Evolutionary conservation across 305 asterid species (phyloP), one percentile per base, ranked within the genome.

Genomic region (Stenogyne calaminthoides): DNA sequence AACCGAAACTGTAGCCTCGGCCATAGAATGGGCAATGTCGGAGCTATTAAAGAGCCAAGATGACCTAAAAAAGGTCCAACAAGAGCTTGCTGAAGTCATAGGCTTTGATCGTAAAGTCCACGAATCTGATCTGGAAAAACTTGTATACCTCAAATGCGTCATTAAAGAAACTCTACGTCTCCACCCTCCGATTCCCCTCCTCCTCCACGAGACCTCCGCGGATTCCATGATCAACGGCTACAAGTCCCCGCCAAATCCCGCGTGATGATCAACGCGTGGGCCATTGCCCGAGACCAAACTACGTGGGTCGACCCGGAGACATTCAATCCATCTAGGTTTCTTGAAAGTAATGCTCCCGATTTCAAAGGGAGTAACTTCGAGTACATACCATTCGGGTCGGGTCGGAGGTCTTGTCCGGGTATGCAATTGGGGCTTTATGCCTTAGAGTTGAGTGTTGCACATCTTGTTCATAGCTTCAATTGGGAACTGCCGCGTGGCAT

Each of bases 1-100:
- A 42, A 91, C 96, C 1, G 97, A 88, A 68, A 91, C 97, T 0
- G 97, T 91, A 0, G 97, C 97, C 0, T 91, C 96, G 0, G 96
- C 96, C 12, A 91, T 91, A 9, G 97, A 91, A 39, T 91, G 97
- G 97, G 84, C 89, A 37, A 87, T 91, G 90, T 73, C 97, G 1
- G 91, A 91, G 64, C 76, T 91, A 40, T 68, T 89, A 88, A 84
- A 46, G 47, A 83, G 82, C 42, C 87, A 85, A 0, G 71, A 82
- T 0, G 88, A 86, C 8, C 88, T 91, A 6, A 74, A 84, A 73
- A 84, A 52, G 29, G 92, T 86, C 49, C 97, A 89, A 73, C 86
- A 86, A 75, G 97, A 89, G 47, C 84, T 91, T 3, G 63, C 56
- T 6, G 27, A 80, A 14, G 92, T 86, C 0, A 88, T 91, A 0